phyloP scores from a whole-genome alignment of 2,329 filamentous ascomycete genomes.

The Trichocomaceae sp. region DNA sequence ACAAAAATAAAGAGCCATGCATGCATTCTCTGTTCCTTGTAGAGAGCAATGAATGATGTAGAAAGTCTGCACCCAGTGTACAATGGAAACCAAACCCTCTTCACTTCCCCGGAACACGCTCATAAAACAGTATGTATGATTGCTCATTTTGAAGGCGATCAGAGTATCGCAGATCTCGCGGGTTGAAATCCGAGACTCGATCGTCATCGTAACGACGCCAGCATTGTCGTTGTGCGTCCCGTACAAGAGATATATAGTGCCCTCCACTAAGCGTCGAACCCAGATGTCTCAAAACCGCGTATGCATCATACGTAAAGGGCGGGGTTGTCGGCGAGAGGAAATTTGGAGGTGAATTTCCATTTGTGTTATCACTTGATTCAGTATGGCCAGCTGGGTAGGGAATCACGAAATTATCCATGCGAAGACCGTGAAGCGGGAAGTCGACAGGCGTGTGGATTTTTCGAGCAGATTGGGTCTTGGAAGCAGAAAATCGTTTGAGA shows the following conservation, averaged over 20 bases:
- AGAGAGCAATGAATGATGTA: background rate
- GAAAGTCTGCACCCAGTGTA: background rate
- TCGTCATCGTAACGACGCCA: slow-evolving; percentile 60
- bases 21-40: background rate
- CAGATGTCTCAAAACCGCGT: slow-evolving; percentile 73
- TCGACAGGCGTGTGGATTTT: slow-evolving; percentile 68
- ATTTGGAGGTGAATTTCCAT: slow-evolving; percentile 49
- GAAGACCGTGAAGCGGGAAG: slow-evolving; percentile 68
- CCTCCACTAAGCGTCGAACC: slow-evolving; percentile 63
- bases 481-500: slow-evolving; percentile 63
- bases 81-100: slow-evolving; percentile 11
- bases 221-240: slow-evolving; percentile 50
- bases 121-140: slow-evolving; percentile 61
- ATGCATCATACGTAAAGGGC: slow-evolving; percentile 74
- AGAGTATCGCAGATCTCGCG: slow-evolving; percentile 42
- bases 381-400: slow-evolving; percentile 34
- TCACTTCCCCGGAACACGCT: slow-evolving; percentile 41
- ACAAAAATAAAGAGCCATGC: background rate
- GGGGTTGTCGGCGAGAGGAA: slow-evolving; percentile 41
- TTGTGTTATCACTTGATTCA: slow-evolving; percentile 16
- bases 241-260: slow-evolving; percentile 71
- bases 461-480: slow-evolving; percentile 48
- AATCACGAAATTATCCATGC: slow-evolving; percentile 56
- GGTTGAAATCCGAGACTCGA: slow-evolving; percentile 50
- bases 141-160: slow-evolving; percentile 55